Conservation (phyloP, 2,329 filamentous ascomycete genomes). For the Neonectria punicea region DNA sequence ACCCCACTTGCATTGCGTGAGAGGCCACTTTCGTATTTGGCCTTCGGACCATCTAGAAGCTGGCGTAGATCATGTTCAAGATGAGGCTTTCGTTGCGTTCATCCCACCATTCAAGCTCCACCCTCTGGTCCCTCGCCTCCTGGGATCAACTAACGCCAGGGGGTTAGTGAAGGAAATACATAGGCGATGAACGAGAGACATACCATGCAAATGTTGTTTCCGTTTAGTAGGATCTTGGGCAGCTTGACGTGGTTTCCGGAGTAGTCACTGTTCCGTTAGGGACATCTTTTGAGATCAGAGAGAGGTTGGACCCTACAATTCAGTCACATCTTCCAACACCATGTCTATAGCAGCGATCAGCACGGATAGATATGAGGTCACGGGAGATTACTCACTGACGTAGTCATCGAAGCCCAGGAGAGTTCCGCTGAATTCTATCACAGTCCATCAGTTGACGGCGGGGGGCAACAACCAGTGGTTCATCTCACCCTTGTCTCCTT, state of each 20-base stretch:
- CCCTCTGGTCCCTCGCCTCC: conserved; percentile 76
- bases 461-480: not conserved
- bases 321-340: conserved; percentile 96
- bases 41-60: conserved; percentile 5
- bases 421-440: conserved; percentile 90
- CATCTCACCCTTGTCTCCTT: conserved; percentile 88
- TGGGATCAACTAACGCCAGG: conserved; percentile 72
- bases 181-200: conserved; percentile 32
- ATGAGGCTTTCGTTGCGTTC: conserved; percentile 15
- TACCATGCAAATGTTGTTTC: conserved; percentile 99
- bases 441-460: conserved; percentile 26
- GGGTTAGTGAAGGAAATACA: conserved; percentile 19
- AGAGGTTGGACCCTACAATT: conserved; percentile 73
- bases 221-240: conserved; percentile 93
- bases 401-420: conserved; percentile 98
- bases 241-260: conserved; percentile 88
- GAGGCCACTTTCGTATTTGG: not conserved
- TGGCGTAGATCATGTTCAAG: conserved; percentile 18
- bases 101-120: conserved; percentile 32
- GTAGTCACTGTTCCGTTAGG: conserved; percentile 77
- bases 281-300: not conserved
- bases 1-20: not conserved
- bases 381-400: conserved; percentile 81
- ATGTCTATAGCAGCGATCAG: conserved; percentile 74
- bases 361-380: not conserved